A percentile compares a stretch with the other conserved stretches of the same genome.
Conservation (phyloP, 2,329 filamentous ascomycete species). For the Exophiala xenobiotica region DNA sequence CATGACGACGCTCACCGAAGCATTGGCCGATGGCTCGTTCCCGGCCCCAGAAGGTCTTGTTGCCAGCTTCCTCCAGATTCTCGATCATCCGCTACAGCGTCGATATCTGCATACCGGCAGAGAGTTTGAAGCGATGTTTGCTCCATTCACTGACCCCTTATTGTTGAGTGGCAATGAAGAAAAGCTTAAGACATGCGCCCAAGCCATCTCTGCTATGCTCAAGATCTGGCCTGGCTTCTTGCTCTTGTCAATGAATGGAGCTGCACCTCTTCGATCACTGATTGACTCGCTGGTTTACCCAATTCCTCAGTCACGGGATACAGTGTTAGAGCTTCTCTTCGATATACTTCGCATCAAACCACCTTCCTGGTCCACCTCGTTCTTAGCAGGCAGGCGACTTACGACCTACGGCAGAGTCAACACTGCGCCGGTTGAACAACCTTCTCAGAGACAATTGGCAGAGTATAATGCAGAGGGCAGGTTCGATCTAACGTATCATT, state of each 20-base stretch:
- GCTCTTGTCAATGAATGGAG: constrained; percentile 82
- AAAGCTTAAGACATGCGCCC: constrained; percentile 79
- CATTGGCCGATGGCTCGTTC: constrained; percentile 85
- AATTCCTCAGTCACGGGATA: constrained; percentile 61
- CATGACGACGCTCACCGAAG: constrained; percentile 83
- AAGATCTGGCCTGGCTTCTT: constrained; percentile 94
- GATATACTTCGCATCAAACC: constrained; percentile 84
- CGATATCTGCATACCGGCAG: constrained; percentile 83
- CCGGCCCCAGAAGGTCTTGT: constrained; percentile 88
- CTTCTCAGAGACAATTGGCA: constrained; percentile 50
- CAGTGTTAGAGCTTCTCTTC: constrained; percentile 85
- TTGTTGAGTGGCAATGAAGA: constrained; percentile 58
- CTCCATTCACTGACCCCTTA: constrained; percentile 83
- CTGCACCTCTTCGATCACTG: constrained; percentile 78
- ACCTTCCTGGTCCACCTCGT: constrained; percentile 91
- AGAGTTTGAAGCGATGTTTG: constrained; percentile 85
- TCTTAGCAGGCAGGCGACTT: constrained; percentile 83
- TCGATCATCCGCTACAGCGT: constrained; percentile 79
- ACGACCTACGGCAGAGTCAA: constrained; percentile 96
- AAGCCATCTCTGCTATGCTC: constrained; percentile 85
- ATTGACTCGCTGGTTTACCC: constrained; percentile 64
- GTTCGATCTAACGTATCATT: constrained; percentile 89
- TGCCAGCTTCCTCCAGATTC: constrained; percentile 80
- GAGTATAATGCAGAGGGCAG: constrained; percentile 67
- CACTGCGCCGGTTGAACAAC: constrained; percentile 67